phyloP scores from a whole-genome alignment of 1,284 basidiomycete genomes.

The Gomphus bonarii region DNA sequence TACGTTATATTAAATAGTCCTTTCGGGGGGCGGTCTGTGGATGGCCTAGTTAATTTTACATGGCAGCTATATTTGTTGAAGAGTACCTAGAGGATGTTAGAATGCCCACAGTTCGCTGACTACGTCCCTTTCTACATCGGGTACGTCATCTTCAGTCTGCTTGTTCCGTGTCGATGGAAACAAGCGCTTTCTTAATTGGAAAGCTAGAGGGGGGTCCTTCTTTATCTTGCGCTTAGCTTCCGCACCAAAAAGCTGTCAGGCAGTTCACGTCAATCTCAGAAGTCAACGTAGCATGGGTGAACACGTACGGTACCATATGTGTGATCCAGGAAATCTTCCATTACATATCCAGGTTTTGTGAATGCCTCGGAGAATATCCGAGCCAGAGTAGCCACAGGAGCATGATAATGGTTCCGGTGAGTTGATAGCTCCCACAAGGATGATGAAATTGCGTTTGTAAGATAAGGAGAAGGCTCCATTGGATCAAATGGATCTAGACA shows the following conservation, averaged over 20 bases:
- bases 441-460: conserved; percentile 73
- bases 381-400: conserved; percentile 73
- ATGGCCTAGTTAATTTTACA: neutral
- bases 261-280: neutral
- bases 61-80: neutral
- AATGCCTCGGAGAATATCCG: conserved; percentile 88
- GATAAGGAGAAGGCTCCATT: conserved; percentile 62
- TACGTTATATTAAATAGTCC: neutral
- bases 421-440: conserved; percentile 89
- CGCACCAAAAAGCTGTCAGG: conserved; percentile 72
- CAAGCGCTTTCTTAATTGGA: conserved; percentile 14
- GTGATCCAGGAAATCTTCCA: conserved; percentile 98
- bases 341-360: conserved; percentile 79
- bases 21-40: neutral
- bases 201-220: conserved; percentile 58
- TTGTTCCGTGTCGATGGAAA: conserved; percentile 7
- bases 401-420: conserved; percentile 77
- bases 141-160: neutral
- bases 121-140: conserved; percentile 1
- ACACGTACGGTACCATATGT: conserved; percentile 79
- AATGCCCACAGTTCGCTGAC: conserved; percentile 11
- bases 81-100: neutral
- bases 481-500: conserved; percentile 63
- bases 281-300: neutral
- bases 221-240: conserved; percentile 76